These are phyloP conservation scores for Solanum virginianum DNA, from an alignment of 257 asterid genomes.

Conservation along the genomic window DNA sequence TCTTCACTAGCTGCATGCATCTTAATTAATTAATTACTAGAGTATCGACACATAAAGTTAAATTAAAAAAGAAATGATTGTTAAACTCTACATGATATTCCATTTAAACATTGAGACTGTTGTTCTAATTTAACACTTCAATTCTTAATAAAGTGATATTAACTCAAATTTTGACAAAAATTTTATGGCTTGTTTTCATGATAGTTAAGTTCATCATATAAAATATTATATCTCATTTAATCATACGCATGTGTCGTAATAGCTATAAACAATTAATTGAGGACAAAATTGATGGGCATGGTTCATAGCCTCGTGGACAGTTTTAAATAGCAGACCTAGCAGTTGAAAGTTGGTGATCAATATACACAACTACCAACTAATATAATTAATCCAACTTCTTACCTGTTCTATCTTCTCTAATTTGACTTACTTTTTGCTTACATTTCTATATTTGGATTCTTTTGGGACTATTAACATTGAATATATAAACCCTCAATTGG, in stretches of 20 bases:
- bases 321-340: slow-evolving; percentile 27
- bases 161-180: too few species aligned
- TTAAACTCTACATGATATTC: too few species aligned
- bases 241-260: not conserved
- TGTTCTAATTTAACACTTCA: too few species aligned
- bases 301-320: not conserved
- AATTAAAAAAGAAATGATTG: too few species aligned
- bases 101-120: too few species aligned
- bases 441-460: not conserved
- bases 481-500: not conserved
- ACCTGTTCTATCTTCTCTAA: not conserved
- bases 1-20: slow-evolving; percentile 38
- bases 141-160: too few species aligned
- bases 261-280: slow-evolving; percentile 29
- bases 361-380: slow-evolving; percentile 35
- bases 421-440: not conserved
- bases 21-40: too few species aligned
- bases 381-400: slow-evolving; percentile 9
- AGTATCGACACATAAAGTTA: too few species aligned
- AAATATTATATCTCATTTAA: too few species aligned
- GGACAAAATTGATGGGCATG: not conserved
- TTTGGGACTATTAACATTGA: not conserved
- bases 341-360: slow-evolving; percentile 63
- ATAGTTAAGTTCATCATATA: too few species aligned
- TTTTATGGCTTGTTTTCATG: too few species aligned